These are phyloP conservation scores for Amaranthus tricolor DNA, from an alignment of 179 eudicot genomes.

Conservation along the genomic window DNA sequence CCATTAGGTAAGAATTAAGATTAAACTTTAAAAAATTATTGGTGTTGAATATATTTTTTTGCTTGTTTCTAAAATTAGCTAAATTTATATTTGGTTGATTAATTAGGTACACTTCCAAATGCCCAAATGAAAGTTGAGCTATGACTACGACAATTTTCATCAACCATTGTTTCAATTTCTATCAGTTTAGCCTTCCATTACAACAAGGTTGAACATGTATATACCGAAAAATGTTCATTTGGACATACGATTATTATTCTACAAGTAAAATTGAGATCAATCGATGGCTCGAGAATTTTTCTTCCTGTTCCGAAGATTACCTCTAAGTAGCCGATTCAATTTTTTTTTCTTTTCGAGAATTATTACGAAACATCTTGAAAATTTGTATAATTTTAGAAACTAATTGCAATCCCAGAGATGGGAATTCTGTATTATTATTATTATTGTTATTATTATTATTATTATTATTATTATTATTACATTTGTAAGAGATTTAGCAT, in stretches of 20 bases:
- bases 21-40: conserved; percentile 7
- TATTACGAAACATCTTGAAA: not conserved
- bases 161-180: conserved; percentile 9
- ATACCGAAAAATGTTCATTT: conserved; percentile 22
- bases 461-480: not conserved
- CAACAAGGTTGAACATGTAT: conserved; percentile 26
- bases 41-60: not conserved
- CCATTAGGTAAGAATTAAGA: conserved; percentile 21
- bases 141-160: conserved; percentile 16
- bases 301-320: conserved; percentile 15
- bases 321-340: conserved; percentile 6
- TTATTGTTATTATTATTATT: not conserved
- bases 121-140: conserved; percentile 32
- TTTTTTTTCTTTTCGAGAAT: conserved; percentile 21
- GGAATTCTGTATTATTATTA: conserved; percentile 17
- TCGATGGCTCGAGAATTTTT: conserved; percentile 23
- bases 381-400: conserved; percentile 27
- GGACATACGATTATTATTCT: conserved; percentile 3
- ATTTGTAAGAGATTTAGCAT: conserved; percentile 9
- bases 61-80: not conserved
- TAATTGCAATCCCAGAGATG: conserved; percentile 18
- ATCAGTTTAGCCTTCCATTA: conserved; percentile 1
- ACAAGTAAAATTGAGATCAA: conserved; percentile 15
- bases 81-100: not conserved
- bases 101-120: conserved; percentile 25